These are phyloP conservation scores for Penicillium cosmopolitanum DNA, from an alignment of 495 filamentous ascomycete genomes.

Conservation along the genomic window DNA sequence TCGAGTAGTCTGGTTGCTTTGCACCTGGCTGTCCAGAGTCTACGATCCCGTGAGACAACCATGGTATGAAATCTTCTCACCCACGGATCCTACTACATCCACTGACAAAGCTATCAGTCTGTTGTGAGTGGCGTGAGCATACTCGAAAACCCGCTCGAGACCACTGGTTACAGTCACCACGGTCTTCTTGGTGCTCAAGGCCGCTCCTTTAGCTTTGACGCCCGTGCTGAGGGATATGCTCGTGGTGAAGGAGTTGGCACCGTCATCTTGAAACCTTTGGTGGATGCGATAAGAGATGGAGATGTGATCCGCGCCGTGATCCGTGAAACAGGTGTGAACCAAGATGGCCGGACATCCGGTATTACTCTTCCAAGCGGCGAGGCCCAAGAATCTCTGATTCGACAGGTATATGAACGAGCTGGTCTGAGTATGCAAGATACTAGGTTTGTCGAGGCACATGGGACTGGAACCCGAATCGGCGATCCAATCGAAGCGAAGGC, in stretches of 20 bases:
- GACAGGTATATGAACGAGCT: slow-evolving; percentile 41
- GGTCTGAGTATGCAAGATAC: slow-evolving; percentile 41
- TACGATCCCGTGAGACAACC: slow-evolving; percentile 43
- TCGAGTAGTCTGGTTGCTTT: slow-evolving; percentile 41
- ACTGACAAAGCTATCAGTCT: slow-evolving; percentile 18
- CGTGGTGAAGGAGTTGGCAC: slow-evolving; percentile 50
- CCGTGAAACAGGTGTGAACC: slow-evolving; percentile 35
- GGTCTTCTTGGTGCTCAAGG: slow-evolving; percentile 42
- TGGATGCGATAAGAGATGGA: slow-evolving; percentile 41
- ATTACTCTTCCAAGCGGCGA: slow-evolving; percentile 45
- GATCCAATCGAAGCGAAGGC: slow-evolving; percentile 57
- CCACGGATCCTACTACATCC: background rate
- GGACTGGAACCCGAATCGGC: slow-evolving; percentile 50
- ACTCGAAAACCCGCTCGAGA: slow-evolving; percentile 25
- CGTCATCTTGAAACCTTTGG: slow-evolving; percentile 45
- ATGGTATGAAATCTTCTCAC: slow-evolving; percentile 24
- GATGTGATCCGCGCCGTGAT: slow-evolving; percentile 50
- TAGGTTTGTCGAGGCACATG: slow-evolving; percentile 53
- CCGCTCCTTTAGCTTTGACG: slow-evolving; percentile 44
- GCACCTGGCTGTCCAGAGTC: slow-evolving; percentile 39
- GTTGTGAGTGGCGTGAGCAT: slow-evolving; percentile 29
- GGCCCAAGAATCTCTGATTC: slow-evolving; percentile 47
- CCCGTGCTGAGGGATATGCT: slow-evolving; percentile 45
- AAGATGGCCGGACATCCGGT: slow-evolving; percentile 57
- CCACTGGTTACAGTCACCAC: slow-evolving; percentile 25